Conservation (phyloP, 176 grass and related monocot genomes). For the Pontederia paniculata region DNA sequence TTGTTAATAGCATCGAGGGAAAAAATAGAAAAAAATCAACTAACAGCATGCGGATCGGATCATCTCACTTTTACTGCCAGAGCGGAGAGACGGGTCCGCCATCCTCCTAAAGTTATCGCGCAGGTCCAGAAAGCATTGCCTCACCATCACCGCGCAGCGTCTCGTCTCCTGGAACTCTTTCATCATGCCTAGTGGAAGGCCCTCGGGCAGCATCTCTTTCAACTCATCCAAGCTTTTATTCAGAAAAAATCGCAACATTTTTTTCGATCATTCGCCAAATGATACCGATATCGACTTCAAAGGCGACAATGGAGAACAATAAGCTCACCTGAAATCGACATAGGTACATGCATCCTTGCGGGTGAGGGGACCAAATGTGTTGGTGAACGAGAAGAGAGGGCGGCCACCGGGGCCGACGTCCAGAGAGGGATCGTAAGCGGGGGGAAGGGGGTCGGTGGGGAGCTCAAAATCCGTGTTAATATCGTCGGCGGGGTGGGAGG, state of each 20-base stretch:
- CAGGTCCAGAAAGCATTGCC: slow-evolving; percentile 76
- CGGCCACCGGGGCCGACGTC: slow-evolving; percentile 70
- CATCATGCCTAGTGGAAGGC: slow-evolving; percentile 68
- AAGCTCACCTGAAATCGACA: slow-evolving; percentile 59
- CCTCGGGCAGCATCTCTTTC: slow-evolving; percentile 77
- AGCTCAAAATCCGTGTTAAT: slow-evolving; percentile 50
- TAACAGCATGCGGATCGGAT: background rate
- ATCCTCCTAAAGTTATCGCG: slow-evolving; percentile 87
- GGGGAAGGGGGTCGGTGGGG: slow-evolving; percentile 62
- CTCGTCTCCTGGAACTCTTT: slow-evolving; percentile 94
- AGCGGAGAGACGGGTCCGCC: slow-evolving; percentile 52
- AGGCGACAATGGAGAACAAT: background rate
- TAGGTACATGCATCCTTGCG: slow-evolving; percentile 47
- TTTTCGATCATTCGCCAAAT: background rate
- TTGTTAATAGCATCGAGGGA: background rate
- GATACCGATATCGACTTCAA: background rate
- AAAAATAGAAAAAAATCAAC: background rate
- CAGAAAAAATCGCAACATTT: background rate
- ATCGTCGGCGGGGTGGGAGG: slow-evolving; percentile 23
- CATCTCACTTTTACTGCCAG: slow-evolving; percentile 52
- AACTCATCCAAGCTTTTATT: slow-evolving; percentile 81
- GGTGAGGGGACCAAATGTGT: slow-evolving; percentile 47
- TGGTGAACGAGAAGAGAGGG: slow-evolving; percentile 70
- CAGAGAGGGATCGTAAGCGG: slow-evolving; percentile 55
- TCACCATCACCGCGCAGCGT: slow-evolving; percentile 90